Evolutionary conservation across 352 stramenopile species (phyloP).

Genomic region (Phytophthora uliginosa): DNA sequence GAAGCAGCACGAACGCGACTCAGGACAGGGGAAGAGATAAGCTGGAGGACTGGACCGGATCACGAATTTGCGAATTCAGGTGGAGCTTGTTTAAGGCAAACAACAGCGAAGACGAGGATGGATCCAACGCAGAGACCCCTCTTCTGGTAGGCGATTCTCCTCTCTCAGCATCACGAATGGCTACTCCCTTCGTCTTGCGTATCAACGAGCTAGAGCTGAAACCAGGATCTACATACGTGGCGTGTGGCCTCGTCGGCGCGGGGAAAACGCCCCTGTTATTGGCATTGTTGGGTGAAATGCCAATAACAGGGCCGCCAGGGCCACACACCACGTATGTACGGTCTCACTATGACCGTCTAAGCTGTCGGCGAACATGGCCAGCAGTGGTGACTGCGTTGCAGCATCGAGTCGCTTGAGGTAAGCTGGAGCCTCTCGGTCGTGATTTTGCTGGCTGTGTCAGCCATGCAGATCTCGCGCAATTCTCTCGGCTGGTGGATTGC

Average conservation of each 20-base stretch:
- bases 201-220: conserved; percentile 57
- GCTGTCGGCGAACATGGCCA: no score
- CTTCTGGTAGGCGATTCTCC: conserved; percentile 23
- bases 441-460: conserved; percentile 59
- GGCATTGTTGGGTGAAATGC: conserved; percentile 97
- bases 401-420: no score
- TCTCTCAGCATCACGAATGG: not conserved
- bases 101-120: conserved; percentile 4
- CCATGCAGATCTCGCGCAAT: conserved; percentile 88
- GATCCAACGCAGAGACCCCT: conserved; percentile 22
- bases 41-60: no score
- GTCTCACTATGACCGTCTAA: no score
- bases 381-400: no score
- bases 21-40: no score
- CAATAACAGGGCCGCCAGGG: conserved; percentile 10
- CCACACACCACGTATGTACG: no score
- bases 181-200: conserved; percentile 49
- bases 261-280: conserved; percentile 97
- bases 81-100: conserved; percentile 10
- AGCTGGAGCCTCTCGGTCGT: conserved; percentile 53
- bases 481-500: conserved; percentile 89
- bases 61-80: conserved; percentile 29
- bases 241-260: conserved; percentile 92
- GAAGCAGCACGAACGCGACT: conserved; percentile 15
- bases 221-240: conserved; percentile 55